These are phyloP conservation scores for Microbotryum silenes-acaulis DNA, from an alignment of 1,284 basidiomycete species.

Conservation along the genomic window DNA sequence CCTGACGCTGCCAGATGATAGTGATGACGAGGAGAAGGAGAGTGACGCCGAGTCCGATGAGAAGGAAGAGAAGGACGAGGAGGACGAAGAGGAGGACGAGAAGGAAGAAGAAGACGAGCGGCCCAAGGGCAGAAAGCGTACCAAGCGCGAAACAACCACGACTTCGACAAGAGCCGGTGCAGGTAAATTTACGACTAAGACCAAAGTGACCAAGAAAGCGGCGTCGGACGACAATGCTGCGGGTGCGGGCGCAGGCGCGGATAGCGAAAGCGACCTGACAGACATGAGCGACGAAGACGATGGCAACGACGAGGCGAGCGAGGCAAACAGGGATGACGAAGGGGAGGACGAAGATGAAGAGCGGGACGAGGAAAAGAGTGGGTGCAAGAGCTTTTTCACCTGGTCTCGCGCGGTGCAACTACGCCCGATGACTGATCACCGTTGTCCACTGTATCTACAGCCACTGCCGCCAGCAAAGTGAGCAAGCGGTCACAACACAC, in stretches of 20 bases:
- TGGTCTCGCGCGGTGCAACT: not conserved
- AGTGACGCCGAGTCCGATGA: not conserved
- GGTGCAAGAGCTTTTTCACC: no score
- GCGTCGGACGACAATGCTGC: not conserved
- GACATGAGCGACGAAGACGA: not conserved
- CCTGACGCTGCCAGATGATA: no score
- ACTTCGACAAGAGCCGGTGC: not conserved
- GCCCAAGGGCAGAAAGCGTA: not conserved
- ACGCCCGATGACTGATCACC: not conserved
- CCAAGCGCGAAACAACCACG: not conserved
- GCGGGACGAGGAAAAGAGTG: not conserved
- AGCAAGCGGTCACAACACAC: no score
- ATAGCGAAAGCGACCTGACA: not conserved
- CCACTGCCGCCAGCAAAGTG: not conserved
- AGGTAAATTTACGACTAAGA: not conserved
- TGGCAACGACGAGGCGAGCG: not conserved
- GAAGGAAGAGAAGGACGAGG: not conserved
- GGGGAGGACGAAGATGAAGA: slow-evolving; percentile 1
- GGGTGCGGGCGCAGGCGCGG: not conserved
- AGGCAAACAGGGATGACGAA: not conserved
- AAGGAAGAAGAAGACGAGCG: slow-evolving; percentile 4
- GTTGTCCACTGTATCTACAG: not conserved
- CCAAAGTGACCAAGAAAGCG: not conserved
- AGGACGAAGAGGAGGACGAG: not conserved
- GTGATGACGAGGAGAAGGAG: no score